Conservation (phyloP, 768 basidiomycete genomes). For the Porpolomopsis calyptriformis region DNA sequence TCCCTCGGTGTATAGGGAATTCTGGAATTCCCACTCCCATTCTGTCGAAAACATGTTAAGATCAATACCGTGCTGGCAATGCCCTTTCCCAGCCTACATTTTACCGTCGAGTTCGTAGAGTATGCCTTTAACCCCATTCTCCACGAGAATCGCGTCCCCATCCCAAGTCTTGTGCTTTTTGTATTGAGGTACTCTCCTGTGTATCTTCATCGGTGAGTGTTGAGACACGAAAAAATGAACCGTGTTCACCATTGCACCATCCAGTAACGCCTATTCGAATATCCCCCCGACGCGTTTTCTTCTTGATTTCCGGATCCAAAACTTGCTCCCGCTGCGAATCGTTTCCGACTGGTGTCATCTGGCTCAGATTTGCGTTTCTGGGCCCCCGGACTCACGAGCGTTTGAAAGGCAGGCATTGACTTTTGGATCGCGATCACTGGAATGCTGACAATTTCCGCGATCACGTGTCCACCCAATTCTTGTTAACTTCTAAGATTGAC, state of each 20-base stretch:
- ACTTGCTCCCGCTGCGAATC: constrained; percentile 15
- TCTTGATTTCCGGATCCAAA: background rate
- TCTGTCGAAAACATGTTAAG: constrained; percentile 21
- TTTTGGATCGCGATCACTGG: too few species aligned
- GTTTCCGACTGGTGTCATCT: constrained; percentile 23
- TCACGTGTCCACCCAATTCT: too few species aligned
- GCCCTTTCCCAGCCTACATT: constrained; percentile 32
- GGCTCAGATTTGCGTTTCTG: constrained; percentile 30
- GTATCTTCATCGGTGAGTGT: background rate
- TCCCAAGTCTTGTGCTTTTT: constrained; percentile 92
- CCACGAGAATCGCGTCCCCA: constrained; percentile 60
- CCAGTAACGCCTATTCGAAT: constrained; percentile 39
- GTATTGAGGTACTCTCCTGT: constrained; percentile 55
- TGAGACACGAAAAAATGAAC: background rate
- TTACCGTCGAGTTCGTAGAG: constrained; percentile 57
- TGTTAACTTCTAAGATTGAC: too few species aligned
- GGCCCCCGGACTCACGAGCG: constrained; percentile 12
- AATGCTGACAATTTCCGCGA: too few species aligned
- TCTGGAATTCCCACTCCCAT: constrained; percentile 42
- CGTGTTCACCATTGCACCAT: constrained; percentile 64
- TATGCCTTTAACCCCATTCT: constrained; percentile 33
- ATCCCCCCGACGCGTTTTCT: constrained; percentile 6
- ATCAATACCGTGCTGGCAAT: constrained; percentile 2
- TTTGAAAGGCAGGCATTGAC: constrained; percentile 29
- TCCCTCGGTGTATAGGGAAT: constrained; percentile 30